Evolutionary conservation across 768 basidiomycete species (phyloP).

Genomic region (Mycena rosella): DNA sequence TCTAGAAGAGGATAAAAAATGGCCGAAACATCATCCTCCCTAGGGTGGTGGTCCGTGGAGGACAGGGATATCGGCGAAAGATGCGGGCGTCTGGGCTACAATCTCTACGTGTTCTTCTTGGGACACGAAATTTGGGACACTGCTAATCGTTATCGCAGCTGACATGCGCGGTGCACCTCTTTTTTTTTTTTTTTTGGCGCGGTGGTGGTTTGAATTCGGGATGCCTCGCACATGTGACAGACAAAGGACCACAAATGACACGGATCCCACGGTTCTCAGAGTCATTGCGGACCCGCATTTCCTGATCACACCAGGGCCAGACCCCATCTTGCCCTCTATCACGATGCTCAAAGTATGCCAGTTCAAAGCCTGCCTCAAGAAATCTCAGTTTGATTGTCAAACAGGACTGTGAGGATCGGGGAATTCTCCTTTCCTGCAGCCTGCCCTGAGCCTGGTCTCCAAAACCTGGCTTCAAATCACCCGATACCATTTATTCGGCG

Average conservation of each 20-base stretch:
- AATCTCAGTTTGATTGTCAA: conserved; percentile 24
- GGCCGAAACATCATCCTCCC: conserved; percentile 77
- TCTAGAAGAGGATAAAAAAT: conserved; percentile 75
- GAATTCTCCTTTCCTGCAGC: conserved; percentile 26
- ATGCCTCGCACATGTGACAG: too few species aligned
- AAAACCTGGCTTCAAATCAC: conserved; percentile 32
- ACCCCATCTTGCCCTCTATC: too few species aligned
- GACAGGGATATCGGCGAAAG: conserved; percentile 87
- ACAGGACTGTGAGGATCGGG: neutral
- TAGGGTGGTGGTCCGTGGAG: conserved; percentile 78
- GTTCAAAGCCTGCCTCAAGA: conserved; percentile 22
- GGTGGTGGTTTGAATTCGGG: too few species aligned
- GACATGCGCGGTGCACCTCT: too few species aligned
- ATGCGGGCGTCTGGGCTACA: conserved; percentile 81
- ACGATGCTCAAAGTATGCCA: conserved; percentile 3
- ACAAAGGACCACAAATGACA: too few species aligned
- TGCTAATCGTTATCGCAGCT: conserved; percentile 46
- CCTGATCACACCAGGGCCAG: too few species aligned
- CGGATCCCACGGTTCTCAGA: too few species aligned
- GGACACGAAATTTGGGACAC: conserved; percentile 53
- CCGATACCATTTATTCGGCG: conserved; percentile 31
- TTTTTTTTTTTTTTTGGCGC: too few species aligned
- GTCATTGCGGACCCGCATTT: too few species aligned
- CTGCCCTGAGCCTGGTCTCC: conserved; percentile 40
- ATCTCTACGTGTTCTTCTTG: conserved; percentile 76